A percentile compares a stretch with the other conserved stretches of the same genome.
Conservation (phyloP, 352 stramenopile genomes). For the Globisporangium okanoganense region DNA sequence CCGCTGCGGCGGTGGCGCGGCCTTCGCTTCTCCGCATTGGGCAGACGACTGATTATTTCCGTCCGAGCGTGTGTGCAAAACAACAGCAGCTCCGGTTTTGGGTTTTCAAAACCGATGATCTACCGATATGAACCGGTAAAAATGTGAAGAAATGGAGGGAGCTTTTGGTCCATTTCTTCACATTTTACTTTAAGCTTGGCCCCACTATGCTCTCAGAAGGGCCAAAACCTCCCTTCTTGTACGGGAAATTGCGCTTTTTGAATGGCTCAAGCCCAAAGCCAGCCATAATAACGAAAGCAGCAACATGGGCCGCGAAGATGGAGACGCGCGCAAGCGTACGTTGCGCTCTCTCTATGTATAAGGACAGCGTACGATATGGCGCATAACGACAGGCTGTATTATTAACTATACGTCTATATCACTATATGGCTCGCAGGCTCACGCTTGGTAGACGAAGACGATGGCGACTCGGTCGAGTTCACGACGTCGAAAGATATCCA, state of each 20-base stretch:
- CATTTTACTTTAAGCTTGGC: too few species aligned
- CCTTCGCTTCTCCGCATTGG: background rate
- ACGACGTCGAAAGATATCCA: slow-evolving; percentile 90
- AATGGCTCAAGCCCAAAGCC: slow-evolving; percentile 3
- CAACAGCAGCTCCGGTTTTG: too few species aligned
- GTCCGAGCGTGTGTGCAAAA: too few species aligned
- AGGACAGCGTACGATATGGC: background rate
- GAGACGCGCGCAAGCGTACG: slow-evolving; percentile 15
- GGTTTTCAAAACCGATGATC: too few species aligned
- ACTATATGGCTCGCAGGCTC: slow-evolving; percentile 28
- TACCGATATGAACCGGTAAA: too few species aligned
- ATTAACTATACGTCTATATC: slow-evolving; percentile 2
- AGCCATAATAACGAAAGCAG: background rate
- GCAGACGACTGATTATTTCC: too few species aligned
- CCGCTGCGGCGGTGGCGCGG: background rate
- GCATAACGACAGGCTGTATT: background rate
- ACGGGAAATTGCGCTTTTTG: too few species aligned
- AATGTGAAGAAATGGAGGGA: too few species aligned
- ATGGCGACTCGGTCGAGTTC: slow-evolving; percentile 82
- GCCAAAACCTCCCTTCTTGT: too few species aligned
- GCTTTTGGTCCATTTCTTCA: too few species aligned
- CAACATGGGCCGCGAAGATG: slow-evolving; percentile 13
- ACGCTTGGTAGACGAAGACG: slow-evolving; percentile 61
- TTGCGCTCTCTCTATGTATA: background rate
- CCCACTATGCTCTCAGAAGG: too few species aligned